phyloP scores from a whole-genome alignment of 495 filamentous ascomycete species.

The Daldinia loculata region DNA sequence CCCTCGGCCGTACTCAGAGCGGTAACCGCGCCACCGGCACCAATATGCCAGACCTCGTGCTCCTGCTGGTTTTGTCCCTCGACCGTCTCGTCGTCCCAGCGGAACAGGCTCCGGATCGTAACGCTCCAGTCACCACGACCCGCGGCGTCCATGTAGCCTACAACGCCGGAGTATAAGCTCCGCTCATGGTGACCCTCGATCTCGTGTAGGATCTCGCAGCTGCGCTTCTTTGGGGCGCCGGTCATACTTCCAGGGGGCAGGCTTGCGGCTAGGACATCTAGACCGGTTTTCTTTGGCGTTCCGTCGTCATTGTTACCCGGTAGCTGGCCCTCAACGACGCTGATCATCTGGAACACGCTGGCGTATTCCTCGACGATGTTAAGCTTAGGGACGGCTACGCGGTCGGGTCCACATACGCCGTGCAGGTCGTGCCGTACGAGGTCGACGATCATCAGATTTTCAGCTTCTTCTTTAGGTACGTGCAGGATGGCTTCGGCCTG shows the following conservation, averaged over 20 bases:
- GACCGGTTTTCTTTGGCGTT: constrained; percentile 59
- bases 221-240: constrained; percentile 90
- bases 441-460: constrained; percentile 99
- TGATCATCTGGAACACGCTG: constrained; percentile 89
- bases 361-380: constrained; percentile 89
- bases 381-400: constrained; percentile 71
- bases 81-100: constrained; percentile 64
- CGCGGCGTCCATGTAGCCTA: constrained; percentile 87
- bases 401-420: constrained; percentile 74
- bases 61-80: constrained; percentile 24
- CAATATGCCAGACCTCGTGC: constrained; percentile 76
- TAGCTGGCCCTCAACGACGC: constrained; percentile 80
- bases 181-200: constrained; percentile 72
- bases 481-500: constrained; percentile 75
- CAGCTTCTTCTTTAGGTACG: constrained; percentile 87
- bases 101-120: constrained; percentile 80
- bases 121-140: constrained; percentile 90
- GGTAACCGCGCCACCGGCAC: constrained; percentile 90
- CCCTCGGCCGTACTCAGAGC: constrained; percentile 76
- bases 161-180: constrained; percentile 87
- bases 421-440: constrained; percentile 92
- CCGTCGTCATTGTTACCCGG: constrained; percentile 38
- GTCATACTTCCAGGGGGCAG: constrained; percentile 95
- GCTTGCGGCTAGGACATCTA: constrained; percentile 78
- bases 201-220: constrained; percentile 77